Evolutionary conservation across 495 filamentous ascomycete genomes (phyloP).

Genomic region (Poronia punctata): DNA sequence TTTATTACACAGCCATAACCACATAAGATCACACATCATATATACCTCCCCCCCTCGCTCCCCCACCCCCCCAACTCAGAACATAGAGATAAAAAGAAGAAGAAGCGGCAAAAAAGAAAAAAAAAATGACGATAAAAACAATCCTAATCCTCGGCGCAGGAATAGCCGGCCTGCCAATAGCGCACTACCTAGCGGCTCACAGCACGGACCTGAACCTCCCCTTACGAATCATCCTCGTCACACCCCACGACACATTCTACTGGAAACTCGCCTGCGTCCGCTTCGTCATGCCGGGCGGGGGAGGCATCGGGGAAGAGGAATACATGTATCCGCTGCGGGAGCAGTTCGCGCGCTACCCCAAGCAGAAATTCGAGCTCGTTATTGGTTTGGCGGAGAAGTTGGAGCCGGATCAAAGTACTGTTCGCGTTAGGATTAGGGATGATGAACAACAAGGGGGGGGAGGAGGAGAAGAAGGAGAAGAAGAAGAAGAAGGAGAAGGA

Average conservation of each 20-base stretch:
- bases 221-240: conserved; percentile 48
- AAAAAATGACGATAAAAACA: conserved; percentile 35
- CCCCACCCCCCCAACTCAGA: background rate
- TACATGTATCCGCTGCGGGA: conserved; percentile 43
- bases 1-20: no score
- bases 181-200: conserved; percentile 53
- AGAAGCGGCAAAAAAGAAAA: no score
- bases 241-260: conserved; percentile 47
- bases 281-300: conserved; percentile 31
- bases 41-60: no score
- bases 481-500: no score
- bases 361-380: conserved; percentile 48
- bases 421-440: conserved; percentile 36
- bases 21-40: no score
- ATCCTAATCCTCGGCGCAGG: conserved; percentile 62
- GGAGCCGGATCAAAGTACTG: conserved; percentile 36
- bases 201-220: conserved; percentile 27
- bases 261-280: conserved; percentile 41
- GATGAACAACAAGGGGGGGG: no score
- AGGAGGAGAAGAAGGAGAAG: no score
- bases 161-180: conserved; percentile 49
- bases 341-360: conserved; percentile 44
- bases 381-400: conserved; percentile 45
- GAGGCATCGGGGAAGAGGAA: conserved; percentile 31
- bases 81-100: no score